A percentile compares a stretch with the other conserved stretches of the same genome.
phyloP scores from a whole-genome alignment of 768 basidiomycete species.

The Stropharia rugosoannulata region DNA sequence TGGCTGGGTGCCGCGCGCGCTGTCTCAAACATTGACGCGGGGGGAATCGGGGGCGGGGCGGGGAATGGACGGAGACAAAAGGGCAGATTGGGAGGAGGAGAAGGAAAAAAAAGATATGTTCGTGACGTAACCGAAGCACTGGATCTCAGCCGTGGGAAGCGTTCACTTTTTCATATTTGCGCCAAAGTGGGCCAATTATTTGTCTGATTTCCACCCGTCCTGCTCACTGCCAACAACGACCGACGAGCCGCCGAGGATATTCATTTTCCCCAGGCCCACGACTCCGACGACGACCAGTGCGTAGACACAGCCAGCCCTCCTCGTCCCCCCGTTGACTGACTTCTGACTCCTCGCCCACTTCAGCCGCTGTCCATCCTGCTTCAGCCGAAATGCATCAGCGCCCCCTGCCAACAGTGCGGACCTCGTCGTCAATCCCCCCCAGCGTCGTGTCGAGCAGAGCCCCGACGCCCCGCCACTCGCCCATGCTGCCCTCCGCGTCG shows the following conservation, averaged over 20 bases:
- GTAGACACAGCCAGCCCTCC: neutral
- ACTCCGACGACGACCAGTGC: conserved; percentile 2
- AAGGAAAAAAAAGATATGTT: neutral
- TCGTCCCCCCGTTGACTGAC: neutral
- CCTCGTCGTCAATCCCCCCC: conserved; percentile 45
- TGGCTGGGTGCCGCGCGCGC: no score
- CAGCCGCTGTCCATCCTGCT: conserved; percentile 4
- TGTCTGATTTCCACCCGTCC: conserved; percentile 5
- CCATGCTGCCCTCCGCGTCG: conserved; percentile 49
- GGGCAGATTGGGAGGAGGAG: no score
- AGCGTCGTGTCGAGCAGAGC: conserved; percentile 31
- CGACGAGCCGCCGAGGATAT: neutral
- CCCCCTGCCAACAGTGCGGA: conserved; percentile 52
- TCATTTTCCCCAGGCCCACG: neutral
- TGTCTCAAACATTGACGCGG: no score
- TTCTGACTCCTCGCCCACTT: neutral
- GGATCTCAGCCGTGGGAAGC: conserved; percentile 4
- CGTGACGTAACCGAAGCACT: neutral
- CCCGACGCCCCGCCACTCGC: conserved; percentile 44
- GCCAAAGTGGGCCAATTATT: conserved; percentile 8
- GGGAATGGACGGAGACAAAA: no score
- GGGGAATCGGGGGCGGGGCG: no score
- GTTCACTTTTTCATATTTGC: conserved; percentile 6
- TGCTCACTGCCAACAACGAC: conserved; percentile 2
- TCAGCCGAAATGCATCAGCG: conserved; percentile 59